A percentile compares a stretch with the other conserved stretches of the same genome.
phyloP scores from a whole-genome alignment of 768 basidiomycete genomes.

The Hericium coralloides region DNA sequence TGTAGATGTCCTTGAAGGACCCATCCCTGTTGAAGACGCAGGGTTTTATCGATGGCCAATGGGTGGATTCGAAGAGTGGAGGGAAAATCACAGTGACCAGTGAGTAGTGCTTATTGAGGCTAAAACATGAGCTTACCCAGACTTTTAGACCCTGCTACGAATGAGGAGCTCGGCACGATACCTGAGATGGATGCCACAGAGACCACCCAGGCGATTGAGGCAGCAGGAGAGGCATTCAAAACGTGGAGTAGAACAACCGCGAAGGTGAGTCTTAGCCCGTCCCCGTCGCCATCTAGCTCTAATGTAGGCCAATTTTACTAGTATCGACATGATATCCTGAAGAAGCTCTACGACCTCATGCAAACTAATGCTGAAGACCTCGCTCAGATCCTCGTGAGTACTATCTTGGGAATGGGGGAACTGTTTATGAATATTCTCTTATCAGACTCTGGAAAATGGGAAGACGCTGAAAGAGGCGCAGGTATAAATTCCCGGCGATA shows the following conservation, averaged over 20 bases:
- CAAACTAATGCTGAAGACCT: slow-evolving; percentile 81
- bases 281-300: neutral
- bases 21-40: slow-evolving; percentile 63
- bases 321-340: slow-evolving; percentile 76
- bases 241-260: slow-evolving; percentile 84
- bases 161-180: slow-evolving; percentile 71
- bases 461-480: slow-evolving; percentile 82
- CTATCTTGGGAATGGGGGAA: neutral
- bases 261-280: slow-evolving; percentile 41
- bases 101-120: slow-evolving; percentile 28
- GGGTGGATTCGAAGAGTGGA: slow-evolving; percentile 72
- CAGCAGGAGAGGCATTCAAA: slow-evolving; percentile 73
- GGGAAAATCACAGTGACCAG: slow-evolving; percentile 69
- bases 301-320: slow-evolving; percentile 20
- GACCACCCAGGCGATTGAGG: slow-evolving; percentile 76
- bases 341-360: slow-evolving; percentile 75
- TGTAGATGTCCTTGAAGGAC: slow-evolving; percentile 52
- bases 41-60: slow-evolving; percentile 77
- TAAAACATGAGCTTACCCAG: neutral
- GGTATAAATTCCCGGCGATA: slow-evolving; percentile 27
- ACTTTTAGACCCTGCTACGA: slow-evolving; percentile 75
- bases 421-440: neutral
- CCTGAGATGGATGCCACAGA: slow-evolving; percentile 87
- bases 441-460: slow-evolving; percentile 89
- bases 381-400: slow-evolving; percentile 70